Evolutionary conservation across 768 basidiomycete genomes (phyloP).

Genomic region (Amanita subjunquillea): DNA sequence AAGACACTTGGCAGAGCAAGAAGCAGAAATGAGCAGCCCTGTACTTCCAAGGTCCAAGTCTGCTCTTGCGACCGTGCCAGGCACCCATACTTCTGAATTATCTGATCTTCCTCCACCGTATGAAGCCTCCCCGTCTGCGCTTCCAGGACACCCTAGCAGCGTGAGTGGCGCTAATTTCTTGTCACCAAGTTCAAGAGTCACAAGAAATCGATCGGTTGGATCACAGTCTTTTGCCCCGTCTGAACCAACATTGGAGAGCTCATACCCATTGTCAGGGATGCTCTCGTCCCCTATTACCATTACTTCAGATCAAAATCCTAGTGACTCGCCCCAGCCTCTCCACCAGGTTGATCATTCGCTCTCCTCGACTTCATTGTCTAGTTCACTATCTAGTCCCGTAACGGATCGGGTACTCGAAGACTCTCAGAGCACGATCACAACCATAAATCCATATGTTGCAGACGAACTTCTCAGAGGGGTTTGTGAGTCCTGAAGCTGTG

Average conservation of each 20-base stretch:
- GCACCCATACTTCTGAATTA: neutral
- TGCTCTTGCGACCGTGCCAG: neutral
- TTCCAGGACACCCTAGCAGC: neutral
- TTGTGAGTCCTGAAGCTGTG: constrained; percentile 36
- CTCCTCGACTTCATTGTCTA: neutral
- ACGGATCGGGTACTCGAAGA: neutral
- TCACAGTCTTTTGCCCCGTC: neutral
- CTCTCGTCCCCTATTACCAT: neutral
- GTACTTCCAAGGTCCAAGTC: neutral
- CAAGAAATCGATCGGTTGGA: neutral
- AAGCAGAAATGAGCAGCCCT: neutral
- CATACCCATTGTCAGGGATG: neutral
- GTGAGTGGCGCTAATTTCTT: neutral
- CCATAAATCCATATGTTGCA: constrained; percentile 38
- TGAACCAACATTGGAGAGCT: neutral
- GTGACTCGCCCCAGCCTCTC: neutral
- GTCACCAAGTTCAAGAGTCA: neutral
- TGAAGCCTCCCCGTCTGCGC: neutral
- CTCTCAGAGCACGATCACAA: neutral
- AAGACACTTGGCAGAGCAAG: neutral
- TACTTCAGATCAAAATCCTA: neutral
- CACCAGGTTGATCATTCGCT: neutral
- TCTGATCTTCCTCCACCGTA: neutral
- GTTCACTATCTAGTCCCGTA: neutral
- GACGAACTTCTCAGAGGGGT: constrained; percentile 46